phyloP scores from a whole-genome alignment of 805 yeast genomes.

The Metschnikowia rubicola region DNA sequence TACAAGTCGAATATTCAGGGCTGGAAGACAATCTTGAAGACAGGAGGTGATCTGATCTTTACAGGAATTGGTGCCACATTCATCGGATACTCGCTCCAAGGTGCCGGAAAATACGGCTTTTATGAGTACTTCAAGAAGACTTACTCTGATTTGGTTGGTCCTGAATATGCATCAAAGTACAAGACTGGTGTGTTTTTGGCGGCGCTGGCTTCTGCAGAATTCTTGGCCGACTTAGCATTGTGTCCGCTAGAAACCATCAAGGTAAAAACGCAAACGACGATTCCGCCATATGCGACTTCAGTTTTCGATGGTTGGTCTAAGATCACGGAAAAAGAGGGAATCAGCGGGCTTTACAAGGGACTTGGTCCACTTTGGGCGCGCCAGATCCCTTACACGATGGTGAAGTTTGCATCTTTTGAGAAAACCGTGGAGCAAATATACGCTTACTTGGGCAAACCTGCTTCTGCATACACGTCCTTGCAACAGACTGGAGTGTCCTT shows the following conservation, averaged over 20 bases:
- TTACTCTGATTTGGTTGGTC: slow-evolving; percentile 67
- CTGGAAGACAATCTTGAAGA: slow-evolving; percentile 68
- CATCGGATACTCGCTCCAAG: slow-evolving; percentile 91
- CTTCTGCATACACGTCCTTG: slow-evolving; percentile 61
- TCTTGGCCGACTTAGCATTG: slow-evolving; percentile 81
- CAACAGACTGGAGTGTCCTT: slow-evolving; percentile 95
- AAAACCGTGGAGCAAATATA: slow-evolving; percentile 83
- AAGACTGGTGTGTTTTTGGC: slow-evolving; percentile 73
- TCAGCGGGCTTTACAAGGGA: slow-evolving; percentile 80
- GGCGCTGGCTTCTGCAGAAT: slow-evolving; percentile 92
- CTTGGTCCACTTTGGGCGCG: slow-evolving; percentile 90
- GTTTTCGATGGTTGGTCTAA: slow-evolving; percentile 65
- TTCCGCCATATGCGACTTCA: slow-evolving; percentile 75
- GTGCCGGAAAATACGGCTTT: slow-evolving; percentile 96
- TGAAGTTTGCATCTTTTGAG: slow-evolving; percentile 92
- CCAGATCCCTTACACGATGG: slow-evolving; percentile 99
- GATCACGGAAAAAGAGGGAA: slow-evolving; percentile 65
- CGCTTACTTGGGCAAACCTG: slow-evolving; percentile 65
- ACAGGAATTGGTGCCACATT: slow-evolving; percentile 92
- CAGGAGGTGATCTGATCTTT: slow-evolving; percentile 77
- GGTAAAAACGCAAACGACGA: slow-evolving; percentile 88
- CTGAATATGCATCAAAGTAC: slow-evolving; percentile 55
- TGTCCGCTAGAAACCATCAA: slow-evolving; percentile 96
- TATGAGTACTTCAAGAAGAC: slow-evolving; percentile 86
- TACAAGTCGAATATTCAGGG: slow-evolving; percentile 80